Percentiles rank a stretch among this genome's conserved stretches.
phyloP scores from a whole-genome alignment of 106 monocot species.

The Platanthera zijinensis region DNA sequence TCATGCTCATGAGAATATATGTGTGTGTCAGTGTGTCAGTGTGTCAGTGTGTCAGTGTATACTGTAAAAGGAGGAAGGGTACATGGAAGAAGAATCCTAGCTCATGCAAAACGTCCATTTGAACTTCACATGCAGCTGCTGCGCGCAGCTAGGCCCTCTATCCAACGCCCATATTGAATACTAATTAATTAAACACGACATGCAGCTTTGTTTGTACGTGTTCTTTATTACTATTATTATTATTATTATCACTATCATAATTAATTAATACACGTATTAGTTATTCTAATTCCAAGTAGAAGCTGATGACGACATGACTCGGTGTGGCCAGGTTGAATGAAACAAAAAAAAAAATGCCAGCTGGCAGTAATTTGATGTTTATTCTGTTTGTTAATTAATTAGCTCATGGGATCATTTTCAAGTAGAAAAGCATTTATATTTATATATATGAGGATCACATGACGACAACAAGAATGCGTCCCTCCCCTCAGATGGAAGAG shows the following conservation, averaged over 20 bases:
- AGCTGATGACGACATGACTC: background rate
- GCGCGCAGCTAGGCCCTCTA: too few species aligned
- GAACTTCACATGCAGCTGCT: background rate
- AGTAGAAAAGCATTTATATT: too few species aligned
- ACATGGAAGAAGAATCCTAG: conserved; percentile 4
- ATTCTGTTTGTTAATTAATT: background rate
- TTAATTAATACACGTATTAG: background rate
- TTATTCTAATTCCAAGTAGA: background rate
- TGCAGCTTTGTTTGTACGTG: too few species aligned
- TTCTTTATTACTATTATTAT: too few species aligned
- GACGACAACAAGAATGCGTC: background rate
- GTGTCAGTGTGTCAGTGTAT: too few species aligned
- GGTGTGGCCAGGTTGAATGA: background rate
- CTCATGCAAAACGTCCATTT: conserved; percentile 4
- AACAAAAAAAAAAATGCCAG: background rate
- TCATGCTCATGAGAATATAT: too few species aligned
- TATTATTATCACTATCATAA: background rate
- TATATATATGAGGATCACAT: background rate
- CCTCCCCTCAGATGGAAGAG: background rate
- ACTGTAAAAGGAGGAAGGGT: background rate
- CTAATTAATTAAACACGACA: too few species aligned
- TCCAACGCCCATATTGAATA: too few species aligned
- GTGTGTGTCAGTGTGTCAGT: too few species aligned
- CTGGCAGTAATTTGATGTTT: background rate
- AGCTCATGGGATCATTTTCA: background rate